Percentiles rank a stretch among this genome's conserved stretches.
Evolutionary conservation across 2,329 filamentous ascomycete genomes (phyloP).

Genomic region (Aspergillus sp.): DNA sequence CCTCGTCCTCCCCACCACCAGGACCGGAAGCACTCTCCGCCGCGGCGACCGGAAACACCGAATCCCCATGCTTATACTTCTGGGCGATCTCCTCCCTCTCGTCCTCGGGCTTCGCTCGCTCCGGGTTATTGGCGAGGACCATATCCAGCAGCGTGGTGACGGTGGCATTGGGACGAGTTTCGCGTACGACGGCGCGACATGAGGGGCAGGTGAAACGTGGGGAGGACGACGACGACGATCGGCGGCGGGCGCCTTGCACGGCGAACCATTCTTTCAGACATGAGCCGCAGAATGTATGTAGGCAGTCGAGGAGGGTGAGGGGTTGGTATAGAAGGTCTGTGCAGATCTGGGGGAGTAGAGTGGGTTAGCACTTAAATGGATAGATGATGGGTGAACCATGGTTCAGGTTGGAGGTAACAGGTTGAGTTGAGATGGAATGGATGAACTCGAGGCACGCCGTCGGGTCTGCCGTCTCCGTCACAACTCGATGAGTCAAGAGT

Average conservation of each 20-base stretch:
- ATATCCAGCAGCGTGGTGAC: conserved; percentile 89
- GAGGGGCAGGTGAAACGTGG: conserved; percentile 83
- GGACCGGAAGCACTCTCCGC: conserved; percentile 38
- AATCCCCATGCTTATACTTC: conserved; percentile 79
- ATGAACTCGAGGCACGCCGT: background rate
- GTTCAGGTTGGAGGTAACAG: background rate
- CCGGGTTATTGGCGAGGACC: conserved; percentile 77
- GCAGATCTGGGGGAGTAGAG: conserved; percentile 65
- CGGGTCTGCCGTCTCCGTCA: too few species aligned
- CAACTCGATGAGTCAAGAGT: too few species aligned
- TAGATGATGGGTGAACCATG: background rate
- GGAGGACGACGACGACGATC: conserved; percentile 39
- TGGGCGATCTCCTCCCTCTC: conserved; percentile 75
- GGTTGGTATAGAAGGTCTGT: conserved; percentile 92
- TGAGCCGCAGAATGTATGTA: conserved; percentile 93
- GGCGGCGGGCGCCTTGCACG: conserved; percentile 66
- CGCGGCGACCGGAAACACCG: conserved; percentile 66
- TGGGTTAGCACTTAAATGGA: background rate
- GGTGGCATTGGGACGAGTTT: conserved; percentile 85
- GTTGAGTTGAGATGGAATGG: background rate
- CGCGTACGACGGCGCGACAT: conserved; percentile 82
- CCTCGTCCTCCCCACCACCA: conserved; percentile 47
- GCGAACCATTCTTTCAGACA: conserved; percentile 96
- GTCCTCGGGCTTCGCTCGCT: conserved; percentile 64
- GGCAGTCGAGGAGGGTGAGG: conserved; percentile 84